Conservation (phyloP, 2,329 filamentous ascomycete species). For the Claviceps pusilla region DNA sequence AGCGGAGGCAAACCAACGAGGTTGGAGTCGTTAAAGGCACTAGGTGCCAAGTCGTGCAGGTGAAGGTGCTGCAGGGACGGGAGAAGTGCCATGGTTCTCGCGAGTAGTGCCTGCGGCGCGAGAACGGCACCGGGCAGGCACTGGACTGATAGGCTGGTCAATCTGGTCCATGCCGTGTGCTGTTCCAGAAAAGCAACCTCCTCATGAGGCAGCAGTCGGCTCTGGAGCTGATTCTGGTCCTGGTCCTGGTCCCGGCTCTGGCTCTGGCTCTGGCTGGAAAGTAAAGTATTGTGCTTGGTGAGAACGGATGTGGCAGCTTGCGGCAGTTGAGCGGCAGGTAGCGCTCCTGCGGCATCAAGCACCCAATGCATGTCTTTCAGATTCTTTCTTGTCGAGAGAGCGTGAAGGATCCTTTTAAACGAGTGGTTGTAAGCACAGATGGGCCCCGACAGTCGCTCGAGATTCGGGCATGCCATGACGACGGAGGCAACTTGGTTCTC, state of each 20-base stretch:
- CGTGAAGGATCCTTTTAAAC: constrained; percentile 42
- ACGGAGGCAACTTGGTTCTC: constrained; percentile 43
- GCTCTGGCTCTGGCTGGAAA: constrained; percentile 12
- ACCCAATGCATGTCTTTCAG: constrained; percentile 47
- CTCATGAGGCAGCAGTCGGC: constrained; percentile 16
- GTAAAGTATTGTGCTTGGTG: constrained; percentile 10
- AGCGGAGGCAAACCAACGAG: constrained; percentile 41
- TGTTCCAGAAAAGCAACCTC: constrained; percentile 32
- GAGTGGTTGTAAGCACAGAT: constrained; percentile 39
- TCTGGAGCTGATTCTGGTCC: constrained; percentile 11
- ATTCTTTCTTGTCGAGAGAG: constrained; percentile 39
- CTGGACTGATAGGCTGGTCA: constrained; percentile 43
- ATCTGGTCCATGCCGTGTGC: constrained; percentile 39
- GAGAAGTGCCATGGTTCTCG: constrained; percentile 33
- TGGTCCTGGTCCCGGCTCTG: constrained; percentile 16
- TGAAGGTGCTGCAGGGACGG: constrained; percentile 43
- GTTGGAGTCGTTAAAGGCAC: constrained; percentile 41
- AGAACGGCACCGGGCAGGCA: constrained; percentile 41
- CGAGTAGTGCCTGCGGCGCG: constrained; percentile 36
- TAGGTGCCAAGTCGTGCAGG: constrained; percentile 39
- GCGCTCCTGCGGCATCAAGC: constrained; percentile 22
- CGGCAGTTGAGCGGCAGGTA: constrained; percentile 2
- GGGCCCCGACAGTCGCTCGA: constrained; percentile 43
- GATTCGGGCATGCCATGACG: constrained; percentile 50
- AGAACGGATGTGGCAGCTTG: constrained; percentile 13